Evolutionary conservation across 495 filamentous ascomycete species (phyloP), one percentile per base, ranked within the genome.

Genomic region (Aspergillus campestris): DNA sequence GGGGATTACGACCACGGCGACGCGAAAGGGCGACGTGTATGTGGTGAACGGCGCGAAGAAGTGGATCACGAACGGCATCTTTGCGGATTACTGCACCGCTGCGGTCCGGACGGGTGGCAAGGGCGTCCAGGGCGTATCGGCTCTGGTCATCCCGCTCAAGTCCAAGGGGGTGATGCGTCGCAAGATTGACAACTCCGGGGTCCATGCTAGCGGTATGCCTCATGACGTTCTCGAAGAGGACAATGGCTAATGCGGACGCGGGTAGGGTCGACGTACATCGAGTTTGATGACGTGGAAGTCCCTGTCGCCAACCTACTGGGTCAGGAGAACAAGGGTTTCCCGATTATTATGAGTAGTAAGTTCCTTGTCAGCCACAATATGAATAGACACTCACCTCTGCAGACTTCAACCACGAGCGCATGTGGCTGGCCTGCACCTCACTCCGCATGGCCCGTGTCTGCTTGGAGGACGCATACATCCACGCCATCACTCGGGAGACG

Each of bases 171-270:
- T 76, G 9, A 57, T 73, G 51, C 60, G 77, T 36, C 85, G 84
- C 62, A 88, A 87, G 72, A 86, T 85, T 3, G 75, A 75, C 5
- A 89, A 90, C 61, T 87, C 84, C 1, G 71, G 83, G 6, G 58
- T 61, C 5, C 48, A 53, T 33, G 58, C 60, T 5, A 61, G 58
- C 49, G 60, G 59, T 57, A 43, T 14, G 47, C 32, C 38, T 53
- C 5, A 44, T 18, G n/a, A 14, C 8, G 70, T 72, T 42, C 56
- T 12, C 18, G 18, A 24, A 24, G 4, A 24, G 64, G 73, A 0
- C 70, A 3, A 27, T 3, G 29, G 31, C 12, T 18, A 44, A 34
- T 14, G 12, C 12, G 7, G 29, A n/a, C 11, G 24, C 4, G 13
- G 11, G 3, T 41, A 52, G 64, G 65, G 1, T 61, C 58, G 7